Conservation (phyloP, 495 filamentous ascomycete genomes). For the Massariosphaeria phaeospora region DNA sequence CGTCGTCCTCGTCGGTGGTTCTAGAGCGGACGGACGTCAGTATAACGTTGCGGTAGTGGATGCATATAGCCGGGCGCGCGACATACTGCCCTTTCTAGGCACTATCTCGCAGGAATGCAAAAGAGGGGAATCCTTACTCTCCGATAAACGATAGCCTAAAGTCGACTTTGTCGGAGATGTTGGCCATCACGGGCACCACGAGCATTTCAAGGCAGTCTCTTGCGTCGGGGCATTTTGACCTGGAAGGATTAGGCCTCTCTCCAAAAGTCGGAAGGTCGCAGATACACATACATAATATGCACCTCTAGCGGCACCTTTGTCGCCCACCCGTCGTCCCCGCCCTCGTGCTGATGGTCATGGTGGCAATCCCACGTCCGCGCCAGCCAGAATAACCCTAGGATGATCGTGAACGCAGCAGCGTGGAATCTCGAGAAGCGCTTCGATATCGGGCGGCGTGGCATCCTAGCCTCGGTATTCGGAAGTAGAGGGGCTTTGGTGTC, state of each 20-base stretch:
- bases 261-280: neutral
- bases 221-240: slow-evolving; percentile 70
- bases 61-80: no score
- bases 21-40: slow-evolving; percentile 15
- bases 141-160: slow-evolving; percentile 91
- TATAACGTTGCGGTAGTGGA: neutral
- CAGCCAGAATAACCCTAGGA: slow-evolving; percentile 28
- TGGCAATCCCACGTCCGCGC: slow-evolving; percentile 25
- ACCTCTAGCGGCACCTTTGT: slow-evolving; percentile 66
- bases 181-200: slow-evolving; percentile 80
- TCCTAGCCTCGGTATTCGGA: slow-evolving; percentile 14
- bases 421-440: slow-evolving; percentile 23
- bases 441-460: slow-evolving; percentile 9
- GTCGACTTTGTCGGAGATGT: slow-evolving; percentile 75
- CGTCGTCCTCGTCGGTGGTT: slow-evolving; percentile 48
- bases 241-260: neutral
- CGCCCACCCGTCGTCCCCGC: neutral
- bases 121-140: slow-evolving; percentile 47
- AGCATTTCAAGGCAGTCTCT: slow-evolving; percentile 72
- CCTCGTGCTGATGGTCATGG: slow-evolving; percentile 8
- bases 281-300: slow-evolving; percentile 35
- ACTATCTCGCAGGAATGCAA: no score
- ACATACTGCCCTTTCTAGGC: no score
- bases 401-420: slow-evolving; percentile 16
- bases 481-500: slow-evolving; percentile 29